phyloP scores from a whole-genome alignment of 1,139 yeast species.

The Kodamaea sp. region DNA sequence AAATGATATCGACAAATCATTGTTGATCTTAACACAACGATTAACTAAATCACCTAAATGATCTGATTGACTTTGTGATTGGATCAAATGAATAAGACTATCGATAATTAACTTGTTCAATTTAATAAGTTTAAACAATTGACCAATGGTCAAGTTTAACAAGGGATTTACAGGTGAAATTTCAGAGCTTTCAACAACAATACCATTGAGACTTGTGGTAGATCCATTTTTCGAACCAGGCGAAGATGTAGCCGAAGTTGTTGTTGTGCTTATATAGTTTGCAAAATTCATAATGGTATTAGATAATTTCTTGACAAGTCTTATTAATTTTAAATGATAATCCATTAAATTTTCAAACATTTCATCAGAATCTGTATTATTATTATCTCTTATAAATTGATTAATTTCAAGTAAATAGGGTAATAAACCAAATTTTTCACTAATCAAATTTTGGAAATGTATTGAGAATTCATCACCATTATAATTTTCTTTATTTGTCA shows the following conservation, averaged over 20 bases:
- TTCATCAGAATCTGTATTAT: constrained; percentile 45
- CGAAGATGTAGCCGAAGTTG: constrained; percentile 7
- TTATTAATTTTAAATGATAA: constrained; percentile 42
- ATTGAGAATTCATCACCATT: constrained; percentile 10
- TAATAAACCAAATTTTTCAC: constrained; percentile 29
- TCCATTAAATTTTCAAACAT: constrained; percentile 44
- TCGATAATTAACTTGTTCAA: constrained; percentile 36
- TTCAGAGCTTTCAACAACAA: background rate
- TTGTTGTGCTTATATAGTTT: constrained; percentile 12
- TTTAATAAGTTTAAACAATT: constrained; percentile 34
- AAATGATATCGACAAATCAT: constrained; percentile 36
- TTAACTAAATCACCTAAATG: constrained; percentile 23
- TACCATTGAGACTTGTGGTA: background rate
- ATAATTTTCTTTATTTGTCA: background rate
- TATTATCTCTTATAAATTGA: constrained; percentile 15
- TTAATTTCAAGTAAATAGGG: constrained; percentile 29
- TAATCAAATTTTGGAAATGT: constrained; percentile 22
- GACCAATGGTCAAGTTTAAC: constrained; percentile 33
- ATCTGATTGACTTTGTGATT: constrained; percentile 13
- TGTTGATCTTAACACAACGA: constrained; percentile 34
- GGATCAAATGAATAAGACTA: constrained; percentile 20
- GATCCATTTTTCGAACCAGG: background rate
- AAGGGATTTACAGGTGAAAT: constrained; percentile 26
- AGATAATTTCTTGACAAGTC: constrained; percentile 41
- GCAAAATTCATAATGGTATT: constrained; percentile 34